Evolutionary conservation across 2,329 filamentous ascomycete genomes (phyloP), one percentile per base, ranked within the genome.

Genomic region (Pezicula radicicola): DNA sequence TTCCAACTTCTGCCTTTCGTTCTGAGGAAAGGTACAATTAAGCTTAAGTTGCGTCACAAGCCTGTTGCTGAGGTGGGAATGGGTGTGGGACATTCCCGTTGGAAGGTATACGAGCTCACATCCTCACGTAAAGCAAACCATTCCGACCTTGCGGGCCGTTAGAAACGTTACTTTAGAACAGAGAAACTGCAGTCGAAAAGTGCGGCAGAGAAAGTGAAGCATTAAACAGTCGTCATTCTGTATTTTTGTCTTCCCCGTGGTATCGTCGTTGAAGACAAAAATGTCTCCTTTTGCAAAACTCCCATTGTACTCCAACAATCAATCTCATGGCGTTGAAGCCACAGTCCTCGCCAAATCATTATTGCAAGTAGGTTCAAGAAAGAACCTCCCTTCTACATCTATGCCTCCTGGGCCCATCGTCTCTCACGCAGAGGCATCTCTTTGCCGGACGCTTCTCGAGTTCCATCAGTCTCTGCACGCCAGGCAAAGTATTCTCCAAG

Each of bases 401-500:
- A 64, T 42, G 51, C 52, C 36, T 63, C 62, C 53, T 68, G 59
- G 19, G 65, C 65, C 93, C 93, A 97, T 62, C 89, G 80, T 68
- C 78, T 78, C 72, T 97, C 93, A 49, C 93, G 79, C 50, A 94
- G 67, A 1, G 89, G 81, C 73, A 85, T 79, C 55, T 88, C 81
- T 59, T 79, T 76, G 1, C 76, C 77, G 35, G 74, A 67, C 43
- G 68, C 62, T 46, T 70, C 68, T 44, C 89, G 79, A 55, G 76
- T 81, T 7, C 87, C 88, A 52, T 87, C 81, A 19, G 75, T 71
- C 68, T 93, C 89, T 43, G 79, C 84, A 66, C 92, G 89, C 91
- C 91, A 97, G 4, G 87, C 91, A 81, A 87, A 96, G 72, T 97
- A 97, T 73, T 97, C 94, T 47, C 88, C 86, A 6, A 99, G 75